A percentile compares a stretch with the other conserved stretches of the same genome.
Conservation (phyloP, 148 eudicot species). For the Chenopodium suecicum region DNA sequence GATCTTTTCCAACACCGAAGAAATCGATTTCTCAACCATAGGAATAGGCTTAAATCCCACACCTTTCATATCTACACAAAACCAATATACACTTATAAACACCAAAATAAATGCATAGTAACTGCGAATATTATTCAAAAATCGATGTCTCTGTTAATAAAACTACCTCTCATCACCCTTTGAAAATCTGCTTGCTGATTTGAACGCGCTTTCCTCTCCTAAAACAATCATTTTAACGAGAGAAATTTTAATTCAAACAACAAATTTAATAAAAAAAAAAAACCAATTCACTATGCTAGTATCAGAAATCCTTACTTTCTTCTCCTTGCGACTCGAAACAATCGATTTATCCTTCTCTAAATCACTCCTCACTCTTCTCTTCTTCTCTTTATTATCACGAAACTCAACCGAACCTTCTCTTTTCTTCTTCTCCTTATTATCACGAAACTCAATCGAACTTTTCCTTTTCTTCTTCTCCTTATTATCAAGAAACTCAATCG, state of each 20-base stretch:
- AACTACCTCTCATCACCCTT: slow-evolving; percentile 35
- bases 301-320: slow-evolving; percentile 37
- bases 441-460: neutral
- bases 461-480: slow-evolving; percentile 22
- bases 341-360: slow-evolving; percentile 7
- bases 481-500: neutral
- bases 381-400: neutral
- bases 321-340: slow-evolving; percentile 43
- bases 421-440: neutral
- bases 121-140: too few species aligned
- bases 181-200: slow-evolving; percentile 33
- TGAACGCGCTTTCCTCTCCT: slow-evolving; percentile 25
- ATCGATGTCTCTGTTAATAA: too few species aligned
- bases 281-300: neutral
- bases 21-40: slow-evolving; percentile 67
- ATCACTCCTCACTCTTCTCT: slow-evolving; percentile 34
- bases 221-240: neutral
- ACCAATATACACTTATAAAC: neutral
- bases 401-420: neutral
- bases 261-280: neutral
- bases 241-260: neutral
- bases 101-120: neutral
- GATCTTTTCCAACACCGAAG: slow-evolving; percentile 82
- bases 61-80: slow-evolving; percentile 59
- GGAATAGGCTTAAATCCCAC: slow-evolving; percentile 70